Conservation (phyloP, 2,329 filamentous ascomycete genomes). For the Colletotrichum shisoi region DNA sequence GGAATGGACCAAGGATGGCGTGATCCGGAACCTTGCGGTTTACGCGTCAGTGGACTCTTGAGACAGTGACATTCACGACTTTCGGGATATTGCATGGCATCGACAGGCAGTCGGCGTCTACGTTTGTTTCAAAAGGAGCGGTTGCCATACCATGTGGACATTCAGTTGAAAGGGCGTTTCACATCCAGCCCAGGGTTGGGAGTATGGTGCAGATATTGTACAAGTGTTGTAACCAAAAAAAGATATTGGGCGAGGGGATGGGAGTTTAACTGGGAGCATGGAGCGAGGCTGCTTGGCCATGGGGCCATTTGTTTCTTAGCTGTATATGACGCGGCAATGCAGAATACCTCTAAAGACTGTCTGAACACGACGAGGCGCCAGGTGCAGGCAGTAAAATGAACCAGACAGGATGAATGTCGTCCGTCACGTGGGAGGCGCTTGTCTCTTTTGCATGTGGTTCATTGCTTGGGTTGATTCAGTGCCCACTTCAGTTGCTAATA, state of each 20-base stretch:
- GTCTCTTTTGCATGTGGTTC: not conserved
- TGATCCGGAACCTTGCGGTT: slow-evolving; percentile 73
- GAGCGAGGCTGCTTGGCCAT: slow-evolving; percentile 33
- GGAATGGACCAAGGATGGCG: slow-evolving; percentile 69
- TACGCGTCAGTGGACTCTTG: slow-evolving; percentile 62
- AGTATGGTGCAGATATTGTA: slow-evolving; percentile 28
- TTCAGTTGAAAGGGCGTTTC: not conserved
- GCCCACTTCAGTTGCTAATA: slow-evolving; percentile 1
- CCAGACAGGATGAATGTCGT: not conserved
- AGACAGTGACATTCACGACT: not conserved
- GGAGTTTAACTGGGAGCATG: slow-evolving; percentile 34
- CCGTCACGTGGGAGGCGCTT: not conserved
- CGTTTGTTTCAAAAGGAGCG: not conserved
- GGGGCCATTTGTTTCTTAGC: slow-evolving; percentile 34
- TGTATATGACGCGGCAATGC: slow-evolving; percentile 40
- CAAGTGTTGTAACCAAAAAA: slow-evolving; percentile 36
- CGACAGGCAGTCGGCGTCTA: slow-evolving; percentile 2
- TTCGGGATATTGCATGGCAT: slow-evolving; percentile 25
- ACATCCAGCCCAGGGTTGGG: slow-evolving; percentile 5
- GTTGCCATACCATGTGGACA: slow-evolving; percentile 6
- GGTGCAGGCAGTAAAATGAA: not conserved
- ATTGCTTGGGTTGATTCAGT: not conserved
- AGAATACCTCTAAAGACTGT: slow-evolving; percentile 31
- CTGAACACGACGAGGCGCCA: not conserved
- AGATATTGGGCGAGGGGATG: slow-evolving; percentile 22